Percentiles rank a stretch among this genome's conserved stretches.
Evolutionary conservation across 2,329 filamentous ascomycete species (phyloP).

Genomic region (Ophiocordyceps robertsii): DNA sequence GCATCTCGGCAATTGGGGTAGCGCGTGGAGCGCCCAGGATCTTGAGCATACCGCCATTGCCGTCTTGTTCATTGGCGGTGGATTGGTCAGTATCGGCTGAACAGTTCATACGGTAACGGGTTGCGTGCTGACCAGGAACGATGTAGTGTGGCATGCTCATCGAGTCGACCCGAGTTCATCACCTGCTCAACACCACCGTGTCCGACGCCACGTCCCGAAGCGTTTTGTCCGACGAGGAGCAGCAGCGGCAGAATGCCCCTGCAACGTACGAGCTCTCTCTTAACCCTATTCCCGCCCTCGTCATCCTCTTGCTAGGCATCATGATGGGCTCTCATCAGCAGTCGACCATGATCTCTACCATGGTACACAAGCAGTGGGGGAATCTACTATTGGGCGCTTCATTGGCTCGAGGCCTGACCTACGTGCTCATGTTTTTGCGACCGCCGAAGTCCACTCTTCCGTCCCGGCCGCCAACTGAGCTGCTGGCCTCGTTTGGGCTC

Average conservation of each 20-base stretch:
- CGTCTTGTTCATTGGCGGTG: conserved; percentile 85
- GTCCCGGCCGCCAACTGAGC: conserved; percentile 76
- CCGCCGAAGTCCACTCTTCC: conserved; percentile 72
- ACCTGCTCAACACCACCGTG: conserved; percentile 47
- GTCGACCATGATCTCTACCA: conserved; percentile 67
- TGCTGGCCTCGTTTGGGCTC: conserved; percentile 77
- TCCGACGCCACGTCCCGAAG: conserved; percentile 19
- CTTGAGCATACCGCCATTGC: conserved; percentile 89
- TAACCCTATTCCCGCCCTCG: conserved; percentile 77
- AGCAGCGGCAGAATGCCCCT: conserved; percentile 40
- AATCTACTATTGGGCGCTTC: conserved; percentile 70
- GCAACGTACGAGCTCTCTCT: conserved; percentile 60
- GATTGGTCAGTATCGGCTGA: conserved; percentile 47
- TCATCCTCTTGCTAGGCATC: conserved; percentile 76
- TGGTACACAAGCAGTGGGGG: conserved; percentile 93
- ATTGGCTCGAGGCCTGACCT: conserved; percentile 65
- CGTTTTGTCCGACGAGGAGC: conserved; percentile 29
- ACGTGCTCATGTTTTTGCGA: conserved; percentile 64
- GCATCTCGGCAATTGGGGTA: conserved; percentile 62
- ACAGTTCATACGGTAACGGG: too few species aligned
- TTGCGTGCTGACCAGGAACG: neutral
- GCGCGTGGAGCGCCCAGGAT: conserved; percentile 62
- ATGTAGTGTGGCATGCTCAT: conserved; percentile 66
- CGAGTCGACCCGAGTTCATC: conserved; percentile 57
- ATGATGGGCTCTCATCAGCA: conserved; percentile 96